These are phyloP conservation scores for Aspergillus hortae DNA, from an alignment of 2,329 filamentous ascomycete species.

Conservation along the genomic window DNA sequence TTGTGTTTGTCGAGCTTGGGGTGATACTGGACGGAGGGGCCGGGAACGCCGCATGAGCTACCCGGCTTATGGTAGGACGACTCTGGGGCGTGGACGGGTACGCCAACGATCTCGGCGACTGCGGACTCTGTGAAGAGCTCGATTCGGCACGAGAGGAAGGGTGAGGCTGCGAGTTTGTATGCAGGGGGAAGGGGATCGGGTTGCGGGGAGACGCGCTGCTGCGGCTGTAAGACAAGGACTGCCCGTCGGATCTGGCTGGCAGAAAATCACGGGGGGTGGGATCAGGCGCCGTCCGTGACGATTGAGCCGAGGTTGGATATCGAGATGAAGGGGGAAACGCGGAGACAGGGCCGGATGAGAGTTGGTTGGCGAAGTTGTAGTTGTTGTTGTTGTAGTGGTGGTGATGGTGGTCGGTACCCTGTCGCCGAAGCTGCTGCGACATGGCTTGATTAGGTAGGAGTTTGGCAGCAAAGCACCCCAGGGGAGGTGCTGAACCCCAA, in stretches of 20 bases:
- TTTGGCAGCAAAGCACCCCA: constrained; percentile 9
- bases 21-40: constrained; percentile 21
- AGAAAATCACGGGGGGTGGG: constrained; percentile 36
- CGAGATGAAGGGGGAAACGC: constrained; percentile 4
- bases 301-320: constrained; percentile 9
- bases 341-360: constrained; percentile 5
- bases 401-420: constrained; percentile 19
- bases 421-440: constrained; percentile 33
- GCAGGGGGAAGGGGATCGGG: constrained; percentile 28
- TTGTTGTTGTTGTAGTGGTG: not conserved
- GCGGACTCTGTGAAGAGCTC: constrained; percentile 22
- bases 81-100: constrained; percentile 20
- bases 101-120: constrained; percentile 23
- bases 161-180: constrained; percentile 24
- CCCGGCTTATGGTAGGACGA: constrained; percentile 18
- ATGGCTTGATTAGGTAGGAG: constrained; percentile 26
- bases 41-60: constrained; percentile 30
- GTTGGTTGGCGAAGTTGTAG: constrained; percentile 8
- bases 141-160: constrained; percentile 19
- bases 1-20: constrained; percentile 16
- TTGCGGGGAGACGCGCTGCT: constrained; percentile 21
- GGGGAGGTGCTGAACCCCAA: constrained; percentile 11
- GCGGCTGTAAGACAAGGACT: constrained; percentile 19
- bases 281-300: constrained; percentile 18
- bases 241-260: constrained; percentile 26